These are phyloP conservation scores for Prunella vulgaris DNA, from an alignment of 257 asterid genomes.

Conservation along the genomic window DNA sequence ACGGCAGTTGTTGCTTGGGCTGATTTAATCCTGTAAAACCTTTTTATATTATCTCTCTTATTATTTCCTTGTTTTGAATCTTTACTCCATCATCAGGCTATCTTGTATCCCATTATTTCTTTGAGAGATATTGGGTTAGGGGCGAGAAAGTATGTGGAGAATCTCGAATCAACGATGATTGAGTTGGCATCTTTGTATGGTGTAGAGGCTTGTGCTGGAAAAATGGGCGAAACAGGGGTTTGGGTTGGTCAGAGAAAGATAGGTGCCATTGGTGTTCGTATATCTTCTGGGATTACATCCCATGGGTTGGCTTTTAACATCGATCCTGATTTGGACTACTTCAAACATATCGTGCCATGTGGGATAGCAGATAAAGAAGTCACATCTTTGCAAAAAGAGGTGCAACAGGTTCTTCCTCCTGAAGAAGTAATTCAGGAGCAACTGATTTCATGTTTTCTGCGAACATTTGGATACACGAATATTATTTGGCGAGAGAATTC, in stretches of 20 bases:
- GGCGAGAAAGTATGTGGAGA: conserved; percentile 65
- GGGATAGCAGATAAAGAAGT: conserved; percentile 72
- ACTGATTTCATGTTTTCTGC: conserved; percentile 48
- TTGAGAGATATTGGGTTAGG: conserved; percentile 60
- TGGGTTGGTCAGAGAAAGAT: conserved; percentile 67
- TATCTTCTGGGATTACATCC: conserved; percentile 64
- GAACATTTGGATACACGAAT: conserved; percentile 41
- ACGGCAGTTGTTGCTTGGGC: neutral
- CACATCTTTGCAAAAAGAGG: conserved; percentile 59
- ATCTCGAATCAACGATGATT: conserved; percentile 64
- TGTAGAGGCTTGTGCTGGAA: conserved; percentile 47
- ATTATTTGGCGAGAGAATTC: conserved; percentile 31
- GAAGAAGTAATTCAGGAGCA: conserved; percentile 52
- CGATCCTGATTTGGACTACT: conserved; percentile 62
- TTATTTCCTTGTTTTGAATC: neutral
- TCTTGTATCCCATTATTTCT: conserved; percentile 63
- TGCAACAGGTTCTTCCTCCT: conserved; percentile 37
- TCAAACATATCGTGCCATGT: conserved; percentile 73
- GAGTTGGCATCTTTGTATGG: conserved; percentile 57
- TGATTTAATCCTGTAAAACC: neutral
- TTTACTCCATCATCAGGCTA: conserved; percentile 33
- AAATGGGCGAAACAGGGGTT: conserved; percentile 57
- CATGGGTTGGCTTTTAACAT: conserved; percentile 74
- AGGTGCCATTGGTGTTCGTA: conserved; percentile 64
- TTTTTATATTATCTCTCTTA: neutral